Evolutionary conservation across 228 moss, liverwort and hornwort species (phyloP).

Genomic region (Sphagnum magellanicum): DNA sequence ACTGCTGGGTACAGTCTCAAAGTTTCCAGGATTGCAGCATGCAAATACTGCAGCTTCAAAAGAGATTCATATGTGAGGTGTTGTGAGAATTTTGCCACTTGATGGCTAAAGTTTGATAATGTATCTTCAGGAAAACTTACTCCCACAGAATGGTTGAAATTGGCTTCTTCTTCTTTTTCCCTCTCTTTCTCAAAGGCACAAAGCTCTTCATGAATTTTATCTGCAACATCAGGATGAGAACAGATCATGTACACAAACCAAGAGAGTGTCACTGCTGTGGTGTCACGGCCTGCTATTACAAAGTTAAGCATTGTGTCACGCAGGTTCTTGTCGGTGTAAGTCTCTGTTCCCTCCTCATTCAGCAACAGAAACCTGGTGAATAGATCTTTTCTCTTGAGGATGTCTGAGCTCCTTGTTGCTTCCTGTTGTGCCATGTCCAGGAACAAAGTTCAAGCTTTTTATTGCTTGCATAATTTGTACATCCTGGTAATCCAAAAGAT

Average conservation of each 20-base stretch:
- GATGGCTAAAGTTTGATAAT: background rate
- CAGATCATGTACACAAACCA: constrained; percentile 5
- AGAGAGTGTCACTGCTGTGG: constrained; percentile 3
- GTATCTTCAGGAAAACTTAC: background rate
- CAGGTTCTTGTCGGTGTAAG: constrained; percentile 23
- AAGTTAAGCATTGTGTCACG: constrained; percentile 53
- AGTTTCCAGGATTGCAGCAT: constrained; percentile 11
- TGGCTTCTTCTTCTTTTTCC: background rate
- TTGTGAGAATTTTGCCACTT: constrained; percentile 5
- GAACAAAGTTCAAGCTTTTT: too few relatives aligned
- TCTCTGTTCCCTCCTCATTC: constrained; percentile 11
- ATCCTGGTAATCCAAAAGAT: too few relatives aligned
- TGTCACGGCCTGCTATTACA: constrained; percentile 9
- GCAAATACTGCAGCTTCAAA: constrained; percentile 6
- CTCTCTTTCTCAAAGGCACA: background rate
- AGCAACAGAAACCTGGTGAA: constrained; percentile 8
- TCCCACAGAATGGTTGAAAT: background rate
- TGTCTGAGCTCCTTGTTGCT: too few relatives aligned
- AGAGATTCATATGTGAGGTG: constrained; percentile 8
- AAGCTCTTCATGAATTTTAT: constrained; percentile 4
- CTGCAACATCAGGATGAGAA: constrained; percentile 6
- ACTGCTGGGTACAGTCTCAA: constrained; percentile 12
- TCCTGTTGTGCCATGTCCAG: too few relatives aligned
- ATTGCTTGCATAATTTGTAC: too few relatives aligned
- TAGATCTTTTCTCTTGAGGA: constrained; percentile 1